Evolutionary conservation across 2,329 filamentous ascomycete genomes (phyloP), one percentile per base, ranked within the genome.

Genomic region (Neospermospora avenae): DNA sequence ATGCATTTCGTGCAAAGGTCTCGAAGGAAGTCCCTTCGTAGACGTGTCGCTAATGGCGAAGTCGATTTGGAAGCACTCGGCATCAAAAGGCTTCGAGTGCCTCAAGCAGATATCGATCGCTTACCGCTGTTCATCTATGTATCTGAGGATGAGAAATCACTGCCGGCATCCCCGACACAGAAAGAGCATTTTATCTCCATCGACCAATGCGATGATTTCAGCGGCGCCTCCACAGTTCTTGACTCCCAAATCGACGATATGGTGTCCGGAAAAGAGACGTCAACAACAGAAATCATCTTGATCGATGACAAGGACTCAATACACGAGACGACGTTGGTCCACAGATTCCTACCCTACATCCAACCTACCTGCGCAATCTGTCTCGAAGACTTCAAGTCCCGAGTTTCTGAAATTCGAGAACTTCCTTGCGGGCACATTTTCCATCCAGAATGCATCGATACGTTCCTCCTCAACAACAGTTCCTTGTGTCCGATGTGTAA

Each of bases 401-500:
- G 84, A 39, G 76, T 80, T 18, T 88, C 90, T 0, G 83, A 86
- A 20, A 92, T 98, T 58, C 88, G 92, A 58, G 90, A 97, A 74
- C 79, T 98, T 2, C 86, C 91, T 0, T 99, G 95, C 68, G 86
- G 89, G 0, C 95, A 99, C 72, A 93, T 98, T 59, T 99, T 93
- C 74, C 93, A 99, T 67, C 88, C 90, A 0, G 88, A 90, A 65
- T 99, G 95, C 70, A 93, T 98, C 65, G 93, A 98, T 70, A 83
- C 87, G 22, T 96, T 95, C 69, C 79, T 98, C 13, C 80, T 82
- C 45, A 81, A 86, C 57, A 88, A 88, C 71, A 96, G 90, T 71
- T 96, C 90, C 18, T 80, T 97, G 1, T 99, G 95, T 70, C 93
- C 95, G 0, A 79, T 96, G 68, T 99, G 95, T 79, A 97, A 96